Evolutionary conservation across 1,139 yeast genomes (phyloP).

Genomic region (Hanseniaspora gamundiae): DNA sequence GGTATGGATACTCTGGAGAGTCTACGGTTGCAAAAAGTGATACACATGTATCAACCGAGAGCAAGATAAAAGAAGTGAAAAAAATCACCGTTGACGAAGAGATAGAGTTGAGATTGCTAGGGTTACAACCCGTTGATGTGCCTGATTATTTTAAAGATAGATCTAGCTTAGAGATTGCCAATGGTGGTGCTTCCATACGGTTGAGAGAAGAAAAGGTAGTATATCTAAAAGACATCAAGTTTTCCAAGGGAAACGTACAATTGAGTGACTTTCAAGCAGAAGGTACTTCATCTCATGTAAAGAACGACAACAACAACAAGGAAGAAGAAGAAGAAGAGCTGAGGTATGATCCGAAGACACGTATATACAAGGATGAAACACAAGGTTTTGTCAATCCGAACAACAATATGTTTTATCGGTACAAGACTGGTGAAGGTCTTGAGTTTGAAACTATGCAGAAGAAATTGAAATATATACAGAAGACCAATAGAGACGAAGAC

Average conservation of each 20-base stretch:
- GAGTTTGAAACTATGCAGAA: conserved; percentile 17
- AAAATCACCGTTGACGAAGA: conserved; percentile 21
- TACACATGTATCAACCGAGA: neutral
- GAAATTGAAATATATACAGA: conserved; percentile 16
- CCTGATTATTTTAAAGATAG: neutral
- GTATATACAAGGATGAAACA: conserved; percentile 21
- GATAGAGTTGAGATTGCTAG: conserved; percentile 19
- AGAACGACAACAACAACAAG: conserved; percentile 1
- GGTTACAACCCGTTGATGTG: conserved; percentile 4
- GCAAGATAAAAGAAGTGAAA: conserved; percentile 4
- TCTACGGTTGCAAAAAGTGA: too few species aligned
- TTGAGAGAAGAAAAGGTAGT: conserved; percentile 24
- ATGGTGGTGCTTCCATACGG: conserved; percentile 17
- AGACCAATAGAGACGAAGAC: conserved; percentile 15
- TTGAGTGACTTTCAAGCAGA: neutral
- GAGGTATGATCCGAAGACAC: conserved; percentile 26
- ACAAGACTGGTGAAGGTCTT: conserved; percentile 24
- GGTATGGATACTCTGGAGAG: conserved; percentile 23
- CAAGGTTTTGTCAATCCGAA: conserved; percentile 23
- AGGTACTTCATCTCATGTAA: neutral
- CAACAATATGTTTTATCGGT: conserved; percentile 24
- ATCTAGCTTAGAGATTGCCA: neutral
- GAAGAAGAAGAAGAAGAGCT: conserved; percentile 10
- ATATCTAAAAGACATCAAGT: conserved; percentile 21
- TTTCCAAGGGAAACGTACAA: conserved; percentile 5